Evolutionary conservation across 192 early-diverging fungal genomes (phyloP).

Genomic region (Backusella liffmaniae): DNA sequence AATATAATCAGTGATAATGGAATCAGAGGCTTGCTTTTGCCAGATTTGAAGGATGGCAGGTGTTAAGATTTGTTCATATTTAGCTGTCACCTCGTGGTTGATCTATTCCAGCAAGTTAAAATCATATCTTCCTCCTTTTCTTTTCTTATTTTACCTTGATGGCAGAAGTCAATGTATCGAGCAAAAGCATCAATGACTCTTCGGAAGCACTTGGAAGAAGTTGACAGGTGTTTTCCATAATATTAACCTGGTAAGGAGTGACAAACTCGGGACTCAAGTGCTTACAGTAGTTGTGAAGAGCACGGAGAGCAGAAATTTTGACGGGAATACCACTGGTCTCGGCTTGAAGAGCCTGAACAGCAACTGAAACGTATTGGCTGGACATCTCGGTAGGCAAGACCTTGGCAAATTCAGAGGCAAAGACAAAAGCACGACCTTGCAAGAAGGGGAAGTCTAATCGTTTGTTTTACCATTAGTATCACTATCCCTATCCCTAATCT

Average conservation of each 20-base stretch:
- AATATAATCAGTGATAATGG: conserved; percentile 71
- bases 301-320: conserved; percentile 67
- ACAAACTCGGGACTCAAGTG: conserved; percentile 50
- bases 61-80: conserved; percentile 69
- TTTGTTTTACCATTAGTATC: not conserved
- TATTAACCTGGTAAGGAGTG: conserved; percentile 53
- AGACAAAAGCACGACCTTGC: conserved; percentile 89
- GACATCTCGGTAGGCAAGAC: conserved; percentile 67
- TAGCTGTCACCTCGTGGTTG: conserved; percentile 68
- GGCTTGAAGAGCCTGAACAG: conserved; percentile 64
- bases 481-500: no score
- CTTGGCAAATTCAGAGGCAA: conserved; percentile 77
- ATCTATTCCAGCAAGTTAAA: conserved; percentile 41
- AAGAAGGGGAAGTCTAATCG: conserved; percentile 69
- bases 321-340: conserved; percentile 56
- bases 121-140: not conserved
- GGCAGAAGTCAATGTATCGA: conserved; percentile 63
- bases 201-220: conserved; percentile 61
- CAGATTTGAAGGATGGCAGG: conserved; percentile 77
- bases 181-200: conserved; percentile 62
- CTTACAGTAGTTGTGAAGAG: conserved; percentile 60
- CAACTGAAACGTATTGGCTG: conserved; percentile 72
- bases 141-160: conserved; percentile 49
- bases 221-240: conserved; percentile 59
- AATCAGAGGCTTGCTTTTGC: conserved; percentile 73